phyloP scores from a whole-genome alignment of 148 eudicot genomes.

The Camellia sinensis region DNA sequence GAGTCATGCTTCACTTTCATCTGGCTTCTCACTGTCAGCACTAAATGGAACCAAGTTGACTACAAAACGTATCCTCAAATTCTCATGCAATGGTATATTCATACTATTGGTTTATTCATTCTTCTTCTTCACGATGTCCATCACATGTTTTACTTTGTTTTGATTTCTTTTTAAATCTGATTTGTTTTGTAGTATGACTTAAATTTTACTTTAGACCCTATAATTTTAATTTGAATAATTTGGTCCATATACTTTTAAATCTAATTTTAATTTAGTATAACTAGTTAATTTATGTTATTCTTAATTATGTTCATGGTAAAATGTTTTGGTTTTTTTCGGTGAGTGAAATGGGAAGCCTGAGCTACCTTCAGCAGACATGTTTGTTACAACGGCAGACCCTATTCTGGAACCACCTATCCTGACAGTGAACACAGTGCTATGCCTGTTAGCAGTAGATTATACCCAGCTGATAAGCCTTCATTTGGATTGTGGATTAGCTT shows the following conservation, averaged over 20 bases:
- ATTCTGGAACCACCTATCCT: constrained; percentile 34
- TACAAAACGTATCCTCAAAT: constrained; percentile 17
- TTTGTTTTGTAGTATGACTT: too few relatives aligned
- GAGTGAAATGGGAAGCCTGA: constrained; percentile 4
- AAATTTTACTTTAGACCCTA: too few relatives aligned
- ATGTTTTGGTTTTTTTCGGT: not conserved
- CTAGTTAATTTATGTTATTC: too few relatives aligned
- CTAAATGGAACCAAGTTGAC: constrained; percentile 31
- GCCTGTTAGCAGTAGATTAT: constrained; percentile 38
- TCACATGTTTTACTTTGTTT: too few relatives aligned
- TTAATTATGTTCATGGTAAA: too few relatives aligned
- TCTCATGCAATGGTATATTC: not conserved
- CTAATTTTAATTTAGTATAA: too few relatives aligned
- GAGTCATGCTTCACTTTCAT: constrained; percentile 31
- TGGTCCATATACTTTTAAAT: too few relatives aligned
- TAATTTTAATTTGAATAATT: too few relatives aligned
- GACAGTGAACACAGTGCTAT: constrained; percentile 38
- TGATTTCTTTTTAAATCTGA: too few relatives aligned
- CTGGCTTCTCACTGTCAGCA: constrained; percentile 19
- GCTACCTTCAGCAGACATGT: constrained; percentile 38
- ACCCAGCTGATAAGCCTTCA: constrained; percentile 33
- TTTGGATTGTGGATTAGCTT: too few relatives aligned
- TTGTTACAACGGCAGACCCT: constrained; percentile 46
- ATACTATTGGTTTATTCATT: too few relatives aligned
- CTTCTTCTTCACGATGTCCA: too few relatives aligned